A percentile compares a stretch with the other conserved stretches of the same genome.
Evolutionary conservation across 2,329 filamentous ascomycete genomes (phyloP).

Genomic region (Neonectria neomacrospora): DNA sequence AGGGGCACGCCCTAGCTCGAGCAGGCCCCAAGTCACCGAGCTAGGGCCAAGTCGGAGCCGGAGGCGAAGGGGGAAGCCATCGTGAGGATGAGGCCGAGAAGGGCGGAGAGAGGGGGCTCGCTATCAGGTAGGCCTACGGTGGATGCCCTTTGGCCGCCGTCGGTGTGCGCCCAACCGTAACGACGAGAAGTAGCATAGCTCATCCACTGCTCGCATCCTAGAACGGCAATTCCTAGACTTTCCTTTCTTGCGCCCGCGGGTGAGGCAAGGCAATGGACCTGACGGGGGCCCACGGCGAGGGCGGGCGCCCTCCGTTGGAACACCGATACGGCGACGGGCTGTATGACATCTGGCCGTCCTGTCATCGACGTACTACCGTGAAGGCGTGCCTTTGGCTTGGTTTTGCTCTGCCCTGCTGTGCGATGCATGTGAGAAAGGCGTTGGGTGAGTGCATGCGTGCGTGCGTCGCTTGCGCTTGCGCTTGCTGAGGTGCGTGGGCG

Average conservation of each 20-base stretch:
- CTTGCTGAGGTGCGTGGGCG: conserved; percentile 10
- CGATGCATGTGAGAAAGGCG: conserved; percentile 8
- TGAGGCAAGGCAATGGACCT: neutral
- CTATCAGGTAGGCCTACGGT: conserved; percentile 29
- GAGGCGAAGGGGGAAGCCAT: conserved; percentile 25
- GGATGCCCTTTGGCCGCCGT: conserved; percentile 15
- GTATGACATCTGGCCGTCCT: conserved; percentile 19
- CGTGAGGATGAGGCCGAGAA: conserved; percentile 19
- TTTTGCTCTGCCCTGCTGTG: neutral
- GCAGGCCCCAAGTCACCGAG: conserved; percentile 3
- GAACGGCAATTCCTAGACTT: conserved; percentile 18
- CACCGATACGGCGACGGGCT: conserved; percentile 13
- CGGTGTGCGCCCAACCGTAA: conserved; percentile 33
- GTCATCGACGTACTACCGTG: conserved; percentile 1
- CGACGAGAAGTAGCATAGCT: conserved; percentile 25
- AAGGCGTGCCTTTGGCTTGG: neutral
- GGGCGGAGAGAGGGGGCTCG: conserved; percentile 14
- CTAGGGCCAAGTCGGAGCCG: conserved; percentile 23
- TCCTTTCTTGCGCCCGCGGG: conserved; percentile 19
- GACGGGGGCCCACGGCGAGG: conserved; percentile 6
- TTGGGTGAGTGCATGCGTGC: conserved; percentile 2
- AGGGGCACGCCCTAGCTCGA: conserved; percentile 19
- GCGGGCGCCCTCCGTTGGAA: too few relatives aligned
- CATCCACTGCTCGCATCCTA: conserved; percentile 6
- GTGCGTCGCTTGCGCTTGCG: conserved; percentile 10